Conservation (phyloP, 441 rosid genomes). For the Codiaeum variegatum region DNA sequence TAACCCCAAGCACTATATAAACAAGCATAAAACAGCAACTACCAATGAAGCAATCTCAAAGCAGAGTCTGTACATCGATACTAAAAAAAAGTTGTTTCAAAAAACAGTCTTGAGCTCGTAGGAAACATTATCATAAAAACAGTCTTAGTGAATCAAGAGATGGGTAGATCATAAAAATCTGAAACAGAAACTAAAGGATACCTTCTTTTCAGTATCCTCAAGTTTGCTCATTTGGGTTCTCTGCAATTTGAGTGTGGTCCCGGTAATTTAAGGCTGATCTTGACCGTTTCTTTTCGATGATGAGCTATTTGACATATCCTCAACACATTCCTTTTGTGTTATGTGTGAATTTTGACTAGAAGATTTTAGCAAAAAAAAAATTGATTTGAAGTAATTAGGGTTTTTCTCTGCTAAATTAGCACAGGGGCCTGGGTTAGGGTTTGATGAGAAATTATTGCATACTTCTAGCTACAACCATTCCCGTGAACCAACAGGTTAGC, state of each 20-base stretch:
- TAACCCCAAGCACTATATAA: background rate
- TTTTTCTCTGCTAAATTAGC: constrained; percentile 14
- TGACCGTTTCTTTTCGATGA: constrained; percentile 46
- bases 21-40: too few species aligned
- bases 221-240: constrained; percentile 55
- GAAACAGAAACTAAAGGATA: constrained; percentile 13
- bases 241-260: constrained; percentile 35
- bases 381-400: constrained; percentile 22
- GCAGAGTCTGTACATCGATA: constrained; percentile 13
- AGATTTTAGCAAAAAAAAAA: too few species aligned
- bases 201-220: constrained; percentile 58
- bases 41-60: constrained; percentile 1
- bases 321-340: background rate
- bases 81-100: background rate
- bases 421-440: constrained; percentile 7
- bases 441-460: constrained; percentile 12
- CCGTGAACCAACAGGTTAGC: constrained; percentile 5
- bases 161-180: constrained; percentile 1
- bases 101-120: constrained; percentile 15
- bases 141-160: constrained; percentile 5
- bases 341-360: background rate
- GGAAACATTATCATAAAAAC: background rate
- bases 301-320: constrained; percentile 32
- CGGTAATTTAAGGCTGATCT: constrained; percentile 44
- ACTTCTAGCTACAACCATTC: background rate